Percentiles rank a stretch among this genome's conserved stretches.
These are phyloP conservation scores for Dunaliella primolecta DNA, from an alignment of 139 green algal species.

Conservation along the genomic window DNA sequence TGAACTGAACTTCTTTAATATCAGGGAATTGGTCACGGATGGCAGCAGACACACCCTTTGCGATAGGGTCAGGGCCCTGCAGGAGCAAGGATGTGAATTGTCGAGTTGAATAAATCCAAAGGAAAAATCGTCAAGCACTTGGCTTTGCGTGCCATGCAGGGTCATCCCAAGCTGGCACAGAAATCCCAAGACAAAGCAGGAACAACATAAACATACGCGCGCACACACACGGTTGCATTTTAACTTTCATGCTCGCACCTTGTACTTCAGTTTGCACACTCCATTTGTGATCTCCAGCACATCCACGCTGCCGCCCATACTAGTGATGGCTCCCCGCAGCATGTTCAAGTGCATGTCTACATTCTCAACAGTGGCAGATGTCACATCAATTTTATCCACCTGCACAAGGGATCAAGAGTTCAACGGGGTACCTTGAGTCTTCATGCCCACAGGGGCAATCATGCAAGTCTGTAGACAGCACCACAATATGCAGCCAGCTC, in stretches of 20 bases:
- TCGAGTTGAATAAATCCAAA: too few relatives aligned
- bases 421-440: too few relatives aligned
- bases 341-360: slow-evolving; percentile 83
- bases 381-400: slow-evolving; percentile 51
- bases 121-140: slow-evolving; percentile 39
- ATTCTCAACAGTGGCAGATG: slow-evolving; percentile 41
- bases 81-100: slow-evolving; percentile 23
- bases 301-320: slow-evolving; percentile 73
- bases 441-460: too few relatives aligned
- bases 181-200: neutral
- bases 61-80: slow-evolving; percentile 59
- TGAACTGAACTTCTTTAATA: slow-evolving; percentile 61
- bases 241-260: slow-evolving; percentile 10
- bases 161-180: neutral
- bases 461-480: too few relatives aligned
- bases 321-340: slow-evolving; percentile 71
- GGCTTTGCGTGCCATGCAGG: slow-evolving; percentile 46
- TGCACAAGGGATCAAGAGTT: slow-evolving; percentile 40
- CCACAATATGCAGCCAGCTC: too few relatives aligned
- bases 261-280: slow-evolving; percentile 54
- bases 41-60: slow-evolving; percentile 61
- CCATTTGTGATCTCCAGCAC: slow-evolving; percentile 58
- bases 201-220: neutral
- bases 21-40: slow-evolving; percentile 68
- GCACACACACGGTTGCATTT: neutral